phyloP scores from a whole-genome alignment of 2,329 filamentous ascomycete genomes.

The Aspergillus jensenii region DNA sequence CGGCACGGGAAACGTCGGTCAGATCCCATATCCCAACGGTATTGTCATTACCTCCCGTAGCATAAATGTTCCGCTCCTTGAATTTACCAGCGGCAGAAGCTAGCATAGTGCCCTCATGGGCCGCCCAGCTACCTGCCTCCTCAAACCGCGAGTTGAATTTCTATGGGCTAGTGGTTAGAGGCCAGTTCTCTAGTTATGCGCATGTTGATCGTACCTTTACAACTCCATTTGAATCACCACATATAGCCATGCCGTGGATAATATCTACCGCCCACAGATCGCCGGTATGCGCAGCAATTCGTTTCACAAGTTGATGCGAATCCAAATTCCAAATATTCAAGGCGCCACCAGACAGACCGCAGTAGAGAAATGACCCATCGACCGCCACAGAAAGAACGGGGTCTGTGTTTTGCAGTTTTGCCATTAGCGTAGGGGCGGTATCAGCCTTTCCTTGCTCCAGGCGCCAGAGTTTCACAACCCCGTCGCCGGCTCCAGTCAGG shows the following conservation, averaged over 20 bases:
- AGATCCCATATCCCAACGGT: constrained; percentile 87
- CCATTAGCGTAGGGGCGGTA: constrained; percentile 68
- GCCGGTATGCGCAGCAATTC: constrained; percentile 75
- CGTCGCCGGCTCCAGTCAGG: constrained; percentile 89
- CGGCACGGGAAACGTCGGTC: constrained; percentile 52
- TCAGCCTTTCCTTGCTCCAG: constrained; percentile 57
- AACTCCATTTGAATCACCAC: constrained; percentile 83
- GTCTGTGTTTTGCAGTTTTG: constrained; percentile 63
- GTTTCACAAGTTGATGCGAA: constrained; percentile 83
- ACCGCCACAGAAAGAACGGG: constrained; percentile 75
- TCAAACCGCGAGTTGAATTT: constrained; percentile 82
- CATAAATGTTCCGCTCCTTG: constrained; percentile 75
- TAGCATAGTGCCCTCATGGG: constrained; percentile 83
- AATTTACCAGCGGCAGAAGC: constrained; percentile 74
- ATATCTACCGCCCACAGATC: constrained; percentile 87
- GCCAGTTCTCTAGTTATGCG: not conserved
- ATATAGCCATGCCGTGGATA: constrained; percentile 81
- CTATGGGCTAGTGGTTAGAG: constrained; percentile 32
- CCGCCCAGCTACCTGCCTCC: constrained; percentile 73
- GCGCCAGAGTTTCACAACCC: constrained; percentile 91
- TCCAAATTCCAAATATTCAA: constrained; percentile 97
- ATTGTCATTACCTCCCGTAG: constrained; percentile 92
- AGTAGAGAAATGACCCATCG: constrained; percentile 90
- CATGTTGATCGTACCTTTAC: constrained; percentile 62
- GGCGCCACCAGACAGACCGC: constrained; percentile 80